Conservation (phyloP, 768 basidiomycete species). For the Serendipita sp. region DNA sequence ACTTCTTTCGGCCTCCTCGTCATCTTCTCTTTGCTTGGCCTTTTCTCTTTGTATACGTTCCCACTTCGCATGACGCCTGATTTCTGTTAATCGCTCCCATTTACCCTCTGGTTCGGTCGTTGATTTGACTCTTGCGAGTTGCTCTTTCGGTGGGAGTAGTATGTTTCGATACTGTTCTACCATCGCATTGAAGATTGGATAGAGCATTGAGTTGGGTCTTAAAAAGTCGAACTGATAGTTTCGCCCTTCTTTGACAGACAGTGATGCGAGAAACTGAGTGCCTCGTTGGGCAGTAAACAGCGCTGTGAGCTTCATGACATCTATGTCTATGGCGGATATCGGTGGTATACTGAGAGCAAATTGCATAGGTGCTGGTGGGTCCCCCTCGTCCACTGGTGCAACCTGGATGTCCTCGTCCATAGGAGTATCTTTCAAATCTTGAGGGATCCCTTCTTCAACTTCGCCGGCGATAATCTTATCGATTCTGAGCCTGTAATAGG, state of each 20-base stretch:
- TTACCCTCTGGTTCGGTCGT: constrained; percentile 47
- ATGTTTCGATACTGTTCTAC: constrained; percentile 93
- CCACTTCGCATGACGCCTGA: constrained; percentile 72
- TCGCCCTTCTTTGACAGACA: constrained; percentile 77
- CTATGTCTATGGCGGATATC: constrained; percentile 29
- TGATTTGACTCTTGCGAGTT: constrained; percentile 49
- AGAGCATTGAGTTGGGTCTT: constrained; percentile 87
- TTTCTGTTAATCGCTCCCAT: constrained; percentile 65
- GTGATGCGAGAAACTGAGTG: constrained; percentile 62
- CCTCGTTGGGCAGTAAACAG: constrained; percentile 89
- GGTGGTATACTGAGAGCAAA: constrained; percentile 74
- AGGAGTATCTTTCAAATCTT: constrained; percentile 30
- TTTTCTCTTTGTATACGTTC: constrained; percentile 68
- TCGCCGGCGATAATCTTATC: constrained; percentile 60
- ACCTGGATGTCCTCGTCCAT: constrained; percentile 18
- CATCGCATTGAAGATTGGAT: constrained; percentile 90
- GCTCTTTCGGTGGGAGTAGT: constrained; percentile 64
- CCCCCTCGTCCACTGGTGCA: constrained; percentile 19
- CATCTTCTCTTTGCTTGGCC: constrained; percentile 73
- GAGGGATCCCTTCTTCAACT: constrained; percentile 38
- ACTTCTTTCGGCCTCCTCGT: constrained; percentile 83
- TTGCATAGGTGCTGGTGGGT: constrained; percentile 52
- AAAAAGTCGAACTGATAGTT: constrained; percentile 99
- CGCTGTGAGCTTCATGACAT: constrained; percentile 91
- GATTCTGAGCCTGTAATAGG: constrained; percentile 88